Evolutionary conservation across 2,329 filamentous ascomycete species (phyloP), one percentile per base, ranked within the genome.

Genomic region (Epichloe baconii): DNA sequence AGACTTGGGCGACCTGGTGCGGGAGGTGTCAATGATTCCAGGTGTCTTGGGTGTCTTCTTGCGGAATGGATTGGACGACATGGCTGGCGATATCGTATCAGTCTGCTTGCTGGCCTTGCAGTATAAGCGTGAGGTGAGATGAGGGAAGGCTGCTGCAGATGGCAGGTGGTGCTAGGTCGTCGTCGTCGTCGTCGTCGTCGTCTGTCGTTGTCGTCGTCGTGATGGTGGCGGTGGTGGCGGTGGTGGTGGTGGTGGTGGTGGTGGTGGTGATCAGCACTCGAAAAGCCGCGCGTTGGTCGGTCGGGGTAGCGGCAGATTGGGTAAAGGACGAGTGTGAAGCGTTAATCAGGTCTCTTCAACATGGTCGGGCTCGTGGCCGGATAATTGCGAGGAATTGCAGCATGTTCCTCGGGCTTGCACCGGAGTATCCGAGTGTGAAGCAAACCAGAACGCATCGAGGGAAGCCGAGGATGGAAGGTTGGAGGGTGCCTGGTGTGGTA

Each of bases 51-150:
- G 48, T 10, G 53, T 34, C 54, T 54, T 57, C 41, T 56, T 60
- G 26, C 59, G 58, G 37, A 61, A 61, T 15, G 59, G 58, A 26
- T 61, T 61, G 47, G 59, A 59, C 48, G 57, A 59, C 55, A 58
- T 57, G 50, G 36, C 42, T 46, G 44, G 14, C n/a, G 26, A 2
- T 37, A 17, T 21, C 8, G 12, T 19, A 11, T 19, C 2, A 14
- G 36, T 43, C 40, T 47, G n/a, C n/a, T 5, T 19, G 10, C 12
- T 26, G 31, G 48, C 36, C 23, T 48, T 12, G 44, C 8, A n/a
- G 17, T 46, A 36, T 23, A 15, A 10, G 11, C 19, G 15, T 31
- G 3, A 4, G 31, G 10, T 31, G 31, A 31, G 43, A 6, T 17
- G 23, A 15, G 8, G 14, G 12, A 14, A 43, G 21, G 46, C 26